Evolutionary conservation across 2,329 filamentous ascomycete species (phyloP), one percentile per base, ranked within the genome.

Genomic region (Corniculantispora saksenae): DNA sequence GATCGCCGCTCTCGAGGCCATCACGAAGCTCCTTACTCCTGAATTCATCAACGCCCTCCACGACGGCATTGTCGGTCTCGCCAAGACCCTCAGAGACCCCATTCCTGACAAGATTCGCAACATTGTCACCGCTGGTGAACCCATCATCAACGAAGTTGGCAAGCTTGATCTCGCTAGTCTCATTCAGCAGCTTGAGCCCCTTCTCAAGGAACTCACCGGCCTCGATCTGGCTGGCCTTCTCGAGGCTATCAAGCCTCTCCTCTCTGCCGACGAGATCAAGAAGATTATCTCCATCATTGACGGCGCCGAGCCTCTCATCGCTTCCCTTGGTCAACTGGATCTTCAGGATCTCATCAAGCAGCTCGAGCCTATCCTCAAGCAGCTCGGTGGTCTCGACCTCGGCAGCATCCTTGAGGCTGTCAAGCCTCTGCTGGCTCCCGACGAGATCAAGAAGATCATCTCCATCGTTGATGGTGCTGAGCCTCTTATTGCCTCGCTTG

Each of bases 21-120:
- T 79, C 9, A 59, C 70, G 19, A 61, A 70, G 19, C 70, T 81
- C 0, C 66, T 80, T 2, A 78, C 69, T 19, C 68, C 74, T 1
- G 76, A 81, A 54, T 81, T 82, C 62, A 68, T 82, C 19, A 66
- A 79, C 13, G 77, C 73, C 1, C 61, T 81, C 3, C 77, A 79
- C 59, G 79, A 81, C 72, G 75, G 77, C 25, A 76, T 81, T 69
- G 69, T 79, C 32, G 77, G 79, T 66, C 75, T 82, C 9, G 74
- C 75, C 9, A 69, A 70, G 8, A 77, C 77, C 0, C 70, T 79
- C 7, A 70, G 71, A 2, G 68, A 72, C 19, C 67, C 73, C 32
- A 74, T 77, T 10, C 72, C 79, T 43, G 69, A 73, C 45, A 74
- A 73, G 50, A 72, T 80, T 25, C 72, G 76, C 8, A 69, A 50